Percentiles rank a stretch among this genome's conserved stretches.
Evolutionary conservation across 768 basidiomycete genomes (phyloP).

Genomic region (Gyrodon lividus): DNA sequence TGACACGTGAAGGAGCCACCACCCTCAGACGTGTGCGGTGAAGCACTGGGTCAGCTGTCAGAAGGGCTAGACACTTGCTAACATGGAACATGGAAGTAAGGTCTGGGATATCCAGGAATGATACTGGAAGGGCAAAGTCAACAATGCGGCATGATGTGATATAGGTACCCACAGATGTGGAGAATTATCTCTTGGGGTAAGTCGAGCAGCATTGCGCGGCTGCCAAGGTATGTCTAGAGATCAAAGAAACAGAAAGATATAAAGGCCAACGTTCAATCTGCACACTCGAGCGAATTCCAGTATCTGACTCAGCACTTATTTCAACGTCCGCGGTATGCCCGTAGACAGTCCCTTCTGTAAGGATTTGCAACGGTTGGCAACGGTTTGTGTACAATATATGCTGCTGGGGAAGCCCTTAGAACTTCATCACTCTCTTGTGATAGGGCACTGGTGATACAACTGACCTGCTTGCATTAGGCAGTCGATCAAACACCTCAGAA

Average conservation of each 20-base stretch:
- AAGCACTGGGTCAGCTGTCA: conserved; percentile 62
- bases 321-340: too few relatives aligned
- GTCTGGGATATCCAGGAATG: conserved; percentile 74
- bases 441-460: too few relatives aligned
- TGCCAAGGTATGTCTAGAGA: neutral
- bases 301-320: neutral
- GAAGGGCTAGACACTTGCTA: conserved; percentile 43
- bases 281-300: too few relatives aligned
- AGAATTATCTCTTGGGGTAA: conserved; percentile 59
- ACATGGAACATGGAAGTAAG: conserved; percentile 52
- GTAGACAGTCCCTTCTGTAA: too few relatives aligned
- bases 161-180: conserved; percentile 49
- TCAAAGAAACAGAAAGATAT: neutral
- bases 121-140: conserved; percentile 41
- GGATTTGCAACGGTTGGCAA: too few relatives aligned
- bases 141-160: neutral
- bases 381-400: too few relatives aligned
- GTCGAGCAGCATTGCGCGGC: conserved; percentile 24
- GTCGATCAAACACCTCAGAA: too few relatives aligned
- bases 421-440: too few relatives aligned
- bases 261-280: too few relatives aligned
- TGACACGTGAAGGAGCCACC: conserved; percentile 64
- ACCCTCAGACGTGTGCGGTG: conserved; percentile 61
- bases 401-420: too few relatives aligned
- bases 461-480: too few relatives aligned